Base-by-base conservation (phyloP, 106 monocot genomes). In the Amphibolis antarctica region DNA sequence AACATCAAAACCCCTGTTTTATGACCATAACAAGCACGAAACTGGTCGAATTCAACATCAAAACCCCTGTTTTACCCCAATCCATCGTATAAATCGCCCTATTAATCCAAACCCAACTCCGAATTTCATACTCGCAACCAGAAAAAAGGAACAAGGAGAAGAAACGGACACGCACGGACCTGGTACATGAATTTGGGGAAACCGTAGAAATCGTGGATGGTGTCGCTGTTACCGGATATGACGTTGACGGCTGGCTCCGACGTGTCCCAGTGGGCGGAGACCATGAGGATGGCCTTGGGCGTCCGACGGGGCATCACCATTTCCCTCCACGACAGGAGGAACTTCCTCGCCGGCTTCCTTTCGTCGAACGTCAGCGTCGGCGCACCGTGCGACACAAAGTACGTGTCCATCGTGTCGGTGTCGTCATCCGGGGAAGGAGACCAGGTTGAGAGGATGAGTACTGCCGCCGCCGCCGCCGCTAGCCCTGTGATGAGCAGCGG, bases 211-310 rank as follows among this genome's bases (percentile, higher is more conserved):
- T 98, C 96, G 54, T 98, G 61, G 74, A 90, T 98, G 74, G 86
- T 90, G 30, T 75, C 76, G 62, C 62, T 72, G 2, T 51, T 29
- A 28, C 74, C 89, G 36, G 51, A 50, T 53, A 82, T 46, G 27
- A 61, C 63, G 68, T 69, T 94, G 47, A 94, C 86, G 50, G 83
- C 42, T 47, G 88, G 94, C 1, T 22, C 55, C 20, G 69, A 28
- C 24, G 89, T 82, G 48, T 89, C 89, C 94, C 94, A 94, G 65
- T 94, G 94, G 42, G 59, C 96, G n/a, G 96, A 98, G 21, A 98
- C 64, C 27, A 98, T 20, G 59, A 96, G 80, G 30, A 96, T 81
- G 7, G 90, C 86, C 42, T 48, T 80, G 42, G 86, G 96, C 12
- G 18, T 28, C 18, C 11, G 45, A 21, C 31, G 55, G 55, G 63